phyloP scores from a whole-genome alignment of 163 green algal species.

The Volvox carteri region DNA sequence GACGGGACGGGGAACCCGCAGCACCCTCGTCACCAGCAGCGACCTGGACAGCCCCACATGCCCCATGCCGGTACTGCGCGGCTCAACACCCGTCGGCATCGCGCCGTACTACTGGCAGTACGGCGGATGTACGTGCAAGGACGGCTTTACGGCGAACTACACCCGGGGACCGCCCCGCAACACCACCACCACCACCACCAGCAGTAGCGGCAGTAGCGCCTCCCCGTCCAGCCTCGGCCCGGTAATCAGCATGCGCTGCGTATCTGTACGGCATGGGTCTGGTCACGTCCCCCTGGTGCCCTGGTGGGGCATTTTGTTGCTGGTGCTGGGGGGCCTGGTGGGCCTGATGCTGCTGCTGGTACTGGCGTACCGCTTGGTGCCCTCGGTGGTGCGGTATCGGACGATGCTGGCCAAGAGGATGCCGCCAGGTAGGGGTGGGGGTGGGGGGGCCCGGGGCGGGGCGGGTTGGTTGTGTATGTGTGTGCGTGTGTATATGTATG shows the following conservation, averaged over 20 bases:
- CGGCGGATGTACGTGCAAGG: constrained; percentile 43
- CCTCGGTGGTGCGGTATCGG: constrained; percentile 22
- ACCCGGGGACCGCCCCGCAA: neutral
- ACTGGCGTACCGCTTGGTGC: constrained; percentile 20
- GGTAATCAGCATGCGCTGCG: neutral
- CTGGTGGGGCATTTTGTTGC: constrained; percentile 37
- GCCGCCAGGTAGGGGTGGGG: constrained; percentile 36
- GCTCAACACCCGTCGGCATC: neutral
- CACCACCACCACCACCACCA: neutral
- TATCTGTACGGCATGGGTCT: neutral
- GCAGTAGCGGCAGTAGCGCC: neutral
- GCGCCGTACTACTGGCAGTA: constrained; percentile 53
- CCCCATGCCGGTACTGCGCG: neutral
- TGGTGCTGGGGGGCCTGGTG: constrained; percentile 46
- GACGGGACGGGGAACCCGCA: too few relatives aligned
- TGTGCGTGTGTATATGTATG: neutral
- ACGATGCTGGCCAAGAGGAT: constrained; percentile 25
- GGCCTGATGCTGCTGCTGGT: constrained; percentile 16
- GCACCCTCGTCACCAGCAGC: neutral
- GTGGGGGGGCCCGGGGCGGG: neutral
- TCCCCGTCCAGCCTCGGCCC: neutral
- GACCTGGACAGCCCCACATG: neutral
- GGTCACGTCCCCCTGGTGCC: neutral
- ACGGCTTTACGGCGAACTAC: neutral
- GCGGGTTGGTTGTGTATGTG: neutral